A percentile compares a stretch with the other conserved stretches of the same genome.
phyloP scores from a whole-genome alignment of 108 stramenopile species.

The Mediolabrus comicus region DNA sequence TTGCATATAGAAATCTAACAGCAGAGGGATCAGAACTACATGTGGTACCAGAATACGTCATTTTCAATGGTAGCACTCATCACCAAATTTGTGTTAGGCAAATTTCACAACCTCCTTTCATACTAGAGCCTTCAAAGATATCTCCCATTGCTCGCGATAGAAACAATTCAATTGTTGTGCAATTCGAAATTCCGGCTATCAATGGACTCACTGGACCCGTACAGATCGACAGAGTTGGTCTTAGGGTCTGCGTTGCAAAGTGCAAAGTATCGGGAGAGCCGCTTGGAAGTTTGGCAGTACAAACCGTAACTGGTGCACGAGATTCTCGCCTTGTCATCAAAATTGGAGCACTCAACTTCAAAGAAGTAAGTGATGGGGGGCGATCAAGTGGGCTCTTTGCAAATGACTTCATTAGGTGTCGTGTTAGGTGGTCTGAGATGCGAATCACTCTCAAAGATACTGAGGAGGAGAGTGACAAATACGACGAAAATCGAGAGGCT shows the following conservation, averaged over 20 bases:
- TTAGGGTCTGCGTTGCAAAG: constrained; percentile 60
- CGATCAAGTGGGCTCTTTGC: constrained; percentile 44
- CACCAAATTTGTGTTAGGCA: constrained; percentile 46
- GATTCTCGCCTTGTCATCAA: constrained; percentile 80
- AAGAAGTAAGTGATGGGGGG: neutral
- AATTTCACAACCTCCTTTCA: constrained; percentile 19
- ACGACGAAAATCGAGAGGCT: constrained; percentile 40
- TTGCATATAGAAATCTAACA: constrained; percentile 71
- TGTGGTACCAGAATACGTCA: constrained; percentile 79
- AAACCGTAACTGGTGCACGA: constrained; percentile 73
- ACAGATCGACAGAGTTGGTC: constrained; percentile 65
- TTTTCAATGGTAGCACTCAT: constrained; percentile 73
- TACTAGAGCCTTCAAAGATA: constrained; percentile 36
- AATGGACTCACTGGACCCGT: constrained; percentile 61
- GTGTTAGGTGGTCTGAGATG: constrained; percentile 80
- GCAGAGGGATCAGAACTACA: constrained; percentile 76
- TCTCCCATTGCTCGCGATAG: constrained; percentile 39
- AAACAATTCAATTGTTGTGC: constrained; percentile 43
- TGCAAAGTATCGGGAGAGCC: constrained; percentile 45
- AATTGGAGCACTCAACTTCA: constrained; percentile 66
- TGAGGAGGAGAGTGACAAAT: constrained; percentile 23
- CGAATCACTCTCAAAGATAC: constrained; percentile 71
- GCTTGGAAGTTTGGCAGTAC: constrained; percentile 74
- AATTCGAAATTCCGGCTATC: constrained; percentile 43
- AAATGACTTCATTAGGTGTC: constrained; percentile 69